Evolutionary conservation across 1,284 basidiomycete genomes (phyloP), one percentile per base, ranked within the genome.

Genomic region (Boletus sp.): DNA sequence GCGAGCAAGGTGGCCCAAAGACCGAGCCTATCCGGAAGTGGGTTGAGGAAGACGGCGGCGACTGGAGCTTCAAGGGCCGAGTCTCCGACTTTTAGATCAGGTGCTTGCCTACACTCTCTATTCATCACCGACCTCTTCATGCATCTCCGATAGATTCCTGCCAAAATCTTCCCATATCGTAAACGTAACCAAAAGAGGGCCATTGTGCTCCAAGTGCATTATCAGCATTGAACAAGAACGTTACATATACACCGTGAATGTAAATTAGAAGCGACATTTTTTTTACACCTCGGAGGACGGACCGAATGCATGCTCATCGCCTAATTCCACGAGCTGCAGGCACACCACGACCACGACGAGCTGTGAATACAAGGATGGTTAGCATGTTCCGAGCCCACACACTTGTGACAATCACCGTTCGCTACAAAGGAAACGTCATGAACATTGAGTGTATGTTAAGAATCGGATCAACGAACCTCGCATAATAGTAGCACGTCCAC

Each of bases 401-500:
- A 27, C 43, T 27, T 56, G 18, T 27, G 52, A 37, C 57, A 56
- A 75, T 71, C 71, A 88, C 86, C 86, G 57, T 89, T 89, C 56
- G 87, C 86, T 89, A 59, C 60, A 67, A 61, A 67, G 52, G 43
- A 63, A 37, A 55, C 39, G 41, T 36, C 52, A 29, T 70, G 39
- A 71, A 45, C 58, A 50, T 24, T 24, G 24, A 24, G 2, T 55
- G 7, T n/a, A 31, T 1, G 5, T 18, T 20, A 48, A 62, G 41
- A 59, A 60, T 53, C 27, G 39, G 48, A 62, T 55, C 45, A 56
- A 79, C 84, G 66, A 64, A 90, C 90, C 94, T 75, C 94, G 81
- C 89, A 95, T 93, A 67, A 96, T 96, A n/a, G 94, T 96, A 37
- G 94, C 94, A 73, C 94, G 88, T 74, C 94, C 94, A 84, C 94